Base-by-base conservation (phyloP, 2,329 filamentous ascomycete genomes). In the Fonsecaea pugnacius region DNA sequence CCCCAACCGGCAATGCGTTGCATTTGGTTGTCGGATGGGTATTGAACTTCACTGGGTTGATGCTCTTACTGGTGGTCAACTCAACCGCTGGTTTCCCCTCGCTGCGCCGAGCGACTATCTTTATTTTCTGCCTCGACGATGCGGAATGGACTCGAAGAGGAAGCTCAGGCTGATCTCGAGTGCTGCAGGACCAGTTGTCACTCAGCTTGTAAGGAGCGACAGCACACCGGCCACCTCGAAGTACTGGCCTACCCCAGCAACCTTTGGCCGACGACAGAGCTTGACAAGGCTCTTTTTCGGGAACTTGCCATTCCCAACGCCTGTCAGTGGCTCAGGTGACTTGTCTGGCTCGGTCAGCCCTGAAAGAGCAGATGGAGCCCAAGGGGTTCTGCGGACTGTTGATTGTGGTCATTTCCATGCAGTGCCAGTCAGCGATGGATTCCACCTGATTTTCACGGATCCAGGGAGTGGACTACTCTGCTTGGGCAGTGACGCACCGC, bases 381-480 rank as follows among this genome's bases (percentile, higher is more conserved):
- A 70, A 69, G 75, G 72, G 35, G 71, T 76, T 8, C 72, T 81
- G n/a, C 75, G 77, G 35, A 77, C 78, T 16, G 78, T 76, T 0
- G 78, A 77, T 54, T 81, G 81, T 36, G 86, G 89, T 70, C 86
- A 89, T 70, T 89, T 87, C 70, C 83, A 82, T 52, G 87, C 87
- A 1, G 76, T 89, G 12, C 87, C 88, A 3, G 73, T 90, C 43
- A 87, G 85, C 66, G 88, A 90, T 72, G 87, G 87, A 1, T 78
- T 84, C 62, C 86, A 90, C 69, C 79, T 90, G 38, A 75, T 90
- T 4, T 90, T 89, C 72, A 85, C 85, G 6, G 87, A 90, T 71
- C 86, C 87, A 4, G 74, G 75, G 10, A 84, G 80, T 1, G 82
- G 81, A 9, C 74, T 80, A 8, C 79, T 90, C 6, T 87, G 83